Conservation (phyloP, 352 stramenopile species). For the Phytophthora hibernalis region DNA sequence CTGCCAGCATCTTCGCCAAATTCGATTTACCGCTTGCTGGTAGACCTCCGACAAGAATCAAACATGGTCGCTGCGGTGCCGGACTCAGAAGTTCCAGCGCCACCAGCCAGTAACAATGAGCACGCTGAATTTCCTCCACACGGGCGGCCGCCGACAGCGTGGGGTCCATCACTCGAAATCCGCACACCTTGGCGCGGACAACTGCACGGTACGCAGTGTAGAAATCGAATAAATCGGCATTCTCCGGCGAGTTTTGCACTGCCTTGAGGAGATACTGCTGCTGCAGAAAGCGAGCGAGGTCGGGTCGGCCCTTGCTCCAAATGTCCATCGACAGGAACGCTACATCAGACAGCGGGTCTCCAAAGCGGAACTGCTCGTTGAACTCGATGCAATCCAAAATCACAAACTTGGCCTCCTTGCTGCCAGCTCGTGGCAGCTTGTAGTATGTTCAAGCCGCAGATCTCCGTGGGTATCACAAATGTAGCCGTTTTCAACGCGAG, state of each 20-base stretch:
- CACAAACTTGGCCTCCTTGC: conserved; percentile 35
- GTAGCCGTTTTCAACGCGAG: conserved; percentile 61
- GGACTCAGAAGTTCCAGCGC: conserved; percentile 60
- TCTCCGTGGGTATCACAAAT: conserved; percentile 77
- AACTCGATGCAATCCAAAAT: conserved; percentile 84
- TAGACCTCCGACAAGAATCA: conserved; percentile 66
- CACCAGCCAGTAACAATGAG: conserved; percentile 73
- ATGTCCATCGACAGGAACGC: conserved; percentile 80
- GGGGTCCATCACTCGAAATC: conserved; percentile 70
- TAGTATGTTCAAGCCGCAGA: conserved; percentile 72
- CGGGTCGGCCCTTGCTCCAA: conserved; percentile 60
- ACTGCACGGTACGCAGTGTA: conserved; percentile 76
- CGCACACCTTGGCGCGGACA: conserved; percentile 73
- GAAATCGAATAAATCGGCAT: conserved; percentile 57
- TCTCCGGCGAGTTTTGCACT: conserved; percentile 56
- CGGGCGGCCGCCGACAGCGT: conserved; percentile 47
- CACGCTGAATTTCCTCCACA: conserved; percentile 45
- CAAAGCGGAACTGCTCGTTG: conserved; percentile 81
- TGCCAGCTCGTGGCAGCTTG: conserved; percentile 28
- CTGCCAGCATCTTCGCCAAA: conserved; percentile 58
- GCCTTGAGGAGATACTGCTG: conserved; percentile 63
- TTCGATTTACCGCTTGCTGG: conserved; percentile 75
- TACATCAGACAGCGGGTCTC: conserved; percentile 68
- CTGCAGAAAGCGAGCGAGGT: conserved; percentile 59
- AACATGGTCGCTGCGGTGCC: conserved; percentile 48